Base-by-base conservation (phyloP, 352 stramenopile genomes). In the Pythium utonaiense region DNA sequence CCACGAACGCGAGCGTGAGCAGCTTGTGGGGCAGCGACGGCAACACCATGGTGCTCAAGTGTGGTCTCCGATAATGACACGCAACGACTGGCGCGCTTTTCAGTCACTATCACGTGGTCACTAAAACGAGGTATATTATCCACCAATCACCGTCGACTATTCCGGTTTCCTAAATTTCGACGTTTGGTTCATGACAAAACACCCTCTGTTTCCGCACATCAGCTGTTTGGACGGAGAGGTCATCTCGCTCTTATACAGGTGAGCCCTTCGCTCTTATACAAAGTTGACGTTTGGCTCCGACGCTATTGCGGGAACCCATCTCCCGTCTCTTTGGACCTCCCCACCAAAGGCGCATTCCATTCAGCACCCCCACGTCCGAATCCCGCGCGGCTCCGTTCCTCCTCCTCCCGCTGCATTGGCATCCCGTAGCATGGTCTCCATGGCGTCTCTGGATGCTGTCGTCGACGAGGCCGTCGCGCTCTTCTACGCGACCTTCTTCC, bases 381-480 rank as follows among this genome's bases (percentile, higher is more conserved):
- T 19, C n/a, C n/a, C n/a, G n/a, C n/a, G n/a, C n/a, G n/a, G n/a
- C n/a, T n/a, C n/a, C n/a, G n/a, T n/a, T 25, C 30, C 36, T 51
- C 48, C 42, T 16, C 27, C 9, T 4, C 17, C 5, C 31, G n/a
- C n/a, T n/a, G n/a, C n/a, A n/a, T n/a, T n/a, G n/a, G n/a, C n/a
- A n/a, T 53, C 12, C 41, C 41, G 9, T 48, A 48, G n/a, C 41
- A 63, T 65, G 58, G 40, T 59, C 38, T 53, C 58, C 28, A 57
- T 57, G 47, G 47, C 38, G 4, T 53, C 69, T 33, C 44, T 77
- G 41, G 60, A 70, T 36, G 33, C 54, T 13, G 65, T 71, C 62
- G 73, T 79, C 38, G 77, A 88, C 51, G 71, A 86, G 38, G 78
- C 78, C 52, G 57, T 88, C 36, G 63, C 64, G 66, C 74, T 88